phyloP scores from a whole-genome alignment of 2,329 filamentous ascomycete species.

The Madurella fahalii region DNA sequence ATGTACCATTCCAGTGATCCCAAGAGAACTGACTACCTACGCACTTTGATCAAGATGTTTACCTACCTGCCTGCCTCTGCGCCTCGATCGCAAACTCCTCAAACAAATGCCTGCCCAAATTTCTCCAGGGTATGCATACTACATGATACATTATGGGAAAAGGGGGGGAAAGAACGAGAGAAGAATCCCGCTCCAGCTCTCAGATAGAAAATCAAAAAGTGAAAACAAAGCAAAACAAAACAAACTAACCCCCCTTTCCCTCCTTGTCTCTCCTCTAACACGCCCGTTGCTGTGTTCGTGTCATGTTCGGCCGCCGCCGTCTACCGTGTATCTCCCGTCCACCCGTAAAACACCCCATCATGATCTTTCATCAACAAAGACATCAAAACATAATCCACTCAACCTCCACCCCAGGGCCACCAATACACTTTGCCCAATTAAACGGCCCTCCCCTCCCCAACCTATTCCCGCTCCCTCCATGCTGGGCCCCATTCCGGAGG shows the following conservation, averaged over 20 bases:
- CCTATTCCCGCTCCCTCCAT: constrained; percentile 20
- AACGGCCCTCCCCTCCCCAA: constrained; percentile 46
- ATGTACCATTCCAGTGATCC: not conserved
- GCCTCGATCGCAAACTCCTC: not conserved
- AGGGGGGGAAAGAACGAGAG: not conserved
- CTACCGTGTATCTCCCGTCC: not conserved
- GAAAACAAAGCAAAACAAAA: not conserved
- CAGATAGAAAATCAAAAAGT: not conserved
- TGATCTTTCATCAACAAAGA: not conserved
- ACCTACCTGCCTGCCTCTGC: not conserved
- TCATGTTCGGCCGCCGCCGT: not conserved
- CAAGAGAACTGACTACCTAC: constrained; percentile 2
- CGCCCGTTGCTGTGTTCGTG: not conserved
- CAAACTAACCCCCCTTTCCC: not conserved
- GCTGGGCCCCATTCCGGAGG: constrained; percentile 30
- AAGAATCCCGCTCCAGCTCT: not conserved
- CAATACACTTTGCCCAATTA: constrained; percentile 56
- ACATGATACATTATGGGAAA: constrained; percentile 1
- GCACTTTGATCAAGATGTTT: not conserved
- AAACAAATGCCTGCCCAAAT: constrained; percentile 2
- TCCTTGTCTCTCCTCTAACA: too few relatives aligned
- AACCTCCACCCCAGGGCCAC: constrained; percentile 52
- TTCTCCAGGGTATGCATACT: constrained; percentile 9
- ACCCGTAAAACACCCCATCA: not conserved
- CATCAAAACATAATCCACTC: constrained; percentile 65